Percentiles rank a stretch among this genome's conserved stretches.
These are phyloP conservation scores for Lactarius hengduanensis DNA, from an alignment of 768 basidiomycete species.

Conservation along the genomic window DNA sequence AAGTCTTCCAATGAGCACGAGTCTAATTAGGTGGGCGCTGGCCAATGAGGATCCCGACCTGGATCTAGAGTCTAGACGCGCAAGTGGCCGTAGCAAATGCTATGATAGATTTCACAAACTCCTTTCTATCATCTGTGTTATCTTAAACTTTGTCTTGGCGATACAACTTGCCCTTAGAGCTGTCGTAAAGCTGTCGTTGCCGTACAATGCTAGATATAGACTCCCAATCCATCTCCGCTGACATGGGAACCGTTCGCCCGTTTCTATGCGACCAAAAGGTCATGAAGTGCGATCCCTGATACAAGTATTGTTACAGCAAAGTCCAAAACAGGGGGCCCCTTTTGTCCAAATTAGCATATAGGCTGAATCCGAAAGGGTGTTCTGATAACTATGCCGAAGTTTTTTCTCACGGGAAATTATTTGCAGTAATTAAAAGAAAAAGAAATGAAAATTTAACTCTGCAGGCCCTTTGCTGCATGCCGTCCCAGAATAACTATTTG, in stretches of 20 bases:
- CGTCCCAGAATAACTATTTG: too few species aligned
- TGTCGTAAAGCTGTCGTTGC: background rate
- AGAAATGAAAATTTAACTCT: too few species aligned
- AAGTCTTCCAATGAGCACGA: constrained; percentile 47
- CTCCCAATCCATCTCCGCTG: background rate
- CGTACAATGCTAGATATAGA: background rate
- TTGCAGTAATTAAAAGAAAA: too few species aligned
- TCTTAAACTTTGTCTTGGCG: background rate
- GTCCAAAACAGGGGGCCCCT: too few species aligned
- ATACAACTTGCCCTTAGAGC: background rate
- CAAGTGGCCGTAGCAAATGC: background rate
- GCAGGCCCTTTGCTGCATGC: too few species aligned
- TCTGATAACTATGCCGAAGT: too few species aligned
- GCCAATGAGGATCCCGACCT: background rate
- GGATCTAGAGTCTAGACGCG: background rate
- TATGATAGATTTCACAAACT: background rate
- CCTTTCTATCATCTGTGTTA: background rate
- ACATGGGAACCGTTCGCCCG: background rate
- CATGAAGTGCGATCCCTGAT: background rate
- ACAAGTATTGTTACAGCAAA: background rate
- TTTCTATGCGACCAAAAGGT: background rate
- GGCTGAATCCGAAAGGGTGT: too few species aligned
- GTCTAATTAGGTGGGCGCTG: constrained; percentile 10
- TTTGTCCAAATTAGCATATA: too few species aligned
- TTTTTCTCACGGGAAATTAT: too few species aligned